phyloP scores from a whole-genome alignment of 2,329 filamentous ascomycete genomes.

The Penicillium crustosum region DNA sequence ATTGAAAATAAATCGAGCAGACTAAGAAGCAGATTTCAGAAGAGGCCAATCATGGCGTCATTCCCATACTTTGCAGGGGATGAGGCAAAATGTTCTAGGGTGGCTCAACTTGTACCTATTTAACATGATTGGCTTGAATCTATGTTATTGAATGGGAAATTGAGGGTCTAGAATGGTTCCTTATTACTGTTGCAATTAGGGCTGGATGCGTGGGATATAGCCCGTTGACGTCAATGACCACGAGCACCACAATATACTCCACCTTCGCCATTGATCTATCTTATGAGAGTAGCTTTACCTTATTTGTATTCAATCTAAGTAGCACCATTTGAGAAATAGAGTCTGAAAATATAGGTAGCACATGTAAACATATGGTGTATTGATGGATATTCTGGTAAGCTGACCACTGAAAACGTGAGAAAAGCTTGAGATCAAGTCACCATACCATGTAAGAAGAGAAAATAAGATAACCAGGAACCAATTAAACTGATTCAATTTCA shows the following conservation, averaged over 20 bases:
- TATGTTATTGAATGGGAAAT: background rate
- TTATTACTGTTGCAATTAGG: background rate
- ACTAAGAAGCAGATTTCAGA: background rate
- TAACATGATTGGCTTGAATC: background rate
- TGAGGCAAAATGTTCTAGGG: background rate
- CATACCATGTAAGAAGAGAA: no score
- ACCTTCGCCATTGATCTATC: background rate
- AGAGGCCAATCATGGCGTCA: slow-evolving; percentile 8
- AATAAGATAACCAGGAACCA: background rate
- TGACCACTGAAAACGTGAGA: background rate
- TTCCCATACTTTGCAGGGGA: background rate
- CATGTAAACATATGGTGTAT: background rate
- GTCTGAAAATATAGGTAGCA: no score
- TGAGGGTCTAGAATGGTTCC: background rate
- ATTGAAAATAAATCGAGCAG: background rate
- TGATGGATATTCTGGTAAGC: background rate
- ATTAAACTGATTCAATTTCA: background rate
- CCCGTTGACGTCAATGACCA: background rate
- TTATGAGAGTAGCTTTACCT: background rate
- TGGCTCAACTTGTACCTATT: background rate
- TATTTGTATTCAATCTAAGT: background rate
- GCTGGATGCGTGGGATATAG: background rate
- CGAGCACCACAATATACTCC: background rate
- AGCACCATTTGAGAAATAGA: background rate
- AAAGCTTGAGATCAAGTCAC: background rate